Base-by-base conservation (phyloP, 371 early-diverging fungal genomes). In the Thermomucor indicae-seudaticae region DNA sequence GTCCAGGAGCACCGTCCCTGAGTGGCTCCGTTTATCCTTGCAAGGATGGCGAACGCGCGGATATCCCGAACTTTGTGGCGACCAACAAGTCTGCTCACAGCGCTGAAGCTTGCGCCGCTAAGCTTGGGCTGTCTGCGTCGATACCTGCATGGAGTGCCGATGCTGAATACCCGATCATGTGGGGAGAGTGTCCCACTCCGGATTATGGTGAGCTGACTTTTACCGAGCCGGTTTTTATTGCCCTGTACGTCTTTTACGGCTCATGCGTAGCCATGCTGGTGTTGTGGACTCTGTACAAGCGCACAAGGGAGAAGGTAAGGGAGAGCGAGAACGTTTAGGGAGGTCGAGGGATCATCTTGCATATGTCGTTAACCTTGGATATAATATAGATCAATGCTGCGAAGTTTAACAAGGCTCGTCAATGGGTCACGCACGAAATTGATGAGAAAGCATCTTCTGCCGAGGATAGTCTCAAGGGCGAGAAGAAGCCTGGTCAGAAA, bases 261-360 rank as follows among this genome's bases (percentile, higher is more conserved):
- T 88, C 84, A 65, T 65, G 85, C 24, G 69, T 73, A 5, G 61
- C 73, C 20, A 60, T 84, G 43, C 55, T 77, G 17, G 46, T 79
- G 10, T 47, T 66, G 0, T 86, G 87, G 53, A 68, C 67, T 24
- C 28, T 75, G 1, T 88, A 89, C 57, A 86, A 89, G 65, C 77
- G 41, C 2, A 45, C 43, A 14, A 44, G 58, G 22, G 75, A 71
- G 49, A 68, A 57, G 49, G 60, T 57, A 39, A 34, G 31, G 37
- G 2, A 37, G 17, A 5, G 16, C 6, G 16, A 12, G 6, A 10
- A 31, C 6, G n/a, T n/a, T n/a, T n/a, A n/a, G n/a, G n/a, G n/a
- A n/a, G n/a, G n/a, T n/a, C n/a, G n/a, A n/a, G n/a, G n/a, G n/a
- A 17, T 35, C 6, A 14, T 6, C 5, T 27, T 16, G 6, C 19